Evolutionary conservation across 345 rosid species (phyloP), one percentile per base, ranked within the genome.

Genomic region (Passiflora organensis): DNA sequence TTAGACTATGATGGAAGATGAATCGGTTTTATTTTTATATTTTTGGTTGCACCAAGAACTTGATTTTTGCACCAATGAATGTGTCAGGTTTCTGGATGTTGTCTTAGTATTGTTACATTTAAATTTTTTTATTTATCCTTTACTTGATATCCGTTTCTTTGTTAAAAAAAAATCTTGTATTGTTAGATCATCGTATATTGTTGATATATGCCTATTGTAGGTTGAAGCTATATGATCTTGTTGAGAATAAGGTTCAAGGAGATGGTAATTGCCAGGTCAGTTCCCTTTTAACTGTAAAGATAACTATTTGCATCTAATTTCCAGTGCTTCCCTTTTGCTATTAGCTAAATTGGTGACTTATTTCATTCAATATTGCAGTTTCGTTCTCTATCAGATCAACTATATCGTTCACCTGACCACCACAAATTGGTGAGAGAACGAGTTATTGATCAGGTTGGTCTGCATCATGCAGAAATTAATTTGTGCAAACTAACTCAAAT

Each of bases 361-460:
- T 51, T 68, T 53, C n/a, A 14, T 63, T n/a, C n/a, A 2, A 61
- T 68, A 32, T 58, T 51, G 41, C 84, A 91, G 97, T 91, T 87
- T 64, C 83, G 96, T 22, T 76, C 97, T 37, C 60, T 87, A 64
- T 85, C 96, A 47, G 97, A 91, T 62, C 97, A 87, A 74, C 86
- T 91, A 32, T 91, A 87, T 60, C 85, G 84, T 43, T 78, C 97
- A 54, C 48, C 88, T 47, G 89, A 87, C 24, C 77, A 83, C 63
- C 96, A 87, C 72, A 77, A 65, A 49, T 59, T 58, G 77, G 89
- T 87, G 64, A 85, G 97, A 58, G 78, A 83, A 46, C 85, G 76
- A 72, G 67, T 91, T 60, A 70, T 83, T 53, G 56, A 69, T 69
- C 96, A 87, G 89, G 96, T 91, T 62, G 52, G 68, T 56, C 59